Conservation (phyloP, 2,329 filamentous ascomycete species). For the Drechslera avenae region DNA sequence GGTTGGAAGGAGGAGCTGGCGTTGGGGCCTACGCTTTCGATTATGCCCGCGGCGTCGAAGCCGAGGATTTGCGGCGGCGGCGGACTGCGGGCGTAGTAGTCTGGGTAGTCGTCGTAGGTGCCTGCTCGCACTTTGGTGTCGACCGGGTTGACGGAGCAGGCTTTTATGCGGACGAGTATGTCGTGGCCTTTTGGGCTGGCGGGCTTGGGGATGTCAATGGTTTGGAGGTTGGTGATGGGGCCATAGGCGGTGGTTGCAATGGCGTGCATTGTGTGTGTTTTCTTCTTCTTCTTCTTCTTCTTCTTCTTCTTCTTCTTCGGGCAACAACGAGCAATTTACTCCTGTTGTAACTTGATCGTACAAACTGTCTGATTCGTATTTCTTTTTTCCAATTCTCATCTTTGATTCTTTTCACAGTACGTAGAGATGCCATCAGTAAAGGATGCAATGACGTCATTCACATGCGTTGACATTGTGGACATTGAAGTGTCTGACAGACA, state of each 20-base stretch:
- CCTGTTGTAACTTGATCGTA: too few relatives aligned
- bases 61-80: conserved; percentile 10
- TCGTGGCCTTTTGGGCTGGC: conserved; percentile 3
- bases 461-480: too few relatives aligned
- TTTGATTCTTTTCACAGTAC: too few relatives aligned
- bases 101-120: conserved; percentile 11
- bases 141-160: conserved; percentile 10
- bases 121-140: conserved; percentile 12
- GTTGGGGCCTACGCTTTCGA: conserved; percentile 3
- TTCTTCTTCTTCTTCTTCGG: too few relatives aligned
- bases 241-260: conserved; percentile 11
- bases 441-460: too few relatives aligned
- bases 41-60: conserved; percentile 7
- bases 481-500: too few relatives aligned
- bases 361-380: too few relatives aligned
- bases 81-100: conserved; percentile 8
- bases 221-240: conserved; percentile 6
- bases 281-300: too few relatives aligned
- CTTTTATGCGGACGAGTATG: conserved; percentile 5
- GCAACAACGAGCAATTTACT: too few relatives aligned
- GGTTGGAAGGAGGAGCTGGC: conserved; percentile 1
- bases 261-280: conserved; percentile 1
- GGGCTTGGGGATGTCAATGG: conserved; percentile 1
- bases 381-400: too few relatives aligned
- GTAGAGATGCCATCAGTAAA: neutral